These are phyloP conservation scores for Coemansia sp. DNA, from an alignment of 192 early-diverging fungal genomes.

Conservation along the genomic window DNA sequence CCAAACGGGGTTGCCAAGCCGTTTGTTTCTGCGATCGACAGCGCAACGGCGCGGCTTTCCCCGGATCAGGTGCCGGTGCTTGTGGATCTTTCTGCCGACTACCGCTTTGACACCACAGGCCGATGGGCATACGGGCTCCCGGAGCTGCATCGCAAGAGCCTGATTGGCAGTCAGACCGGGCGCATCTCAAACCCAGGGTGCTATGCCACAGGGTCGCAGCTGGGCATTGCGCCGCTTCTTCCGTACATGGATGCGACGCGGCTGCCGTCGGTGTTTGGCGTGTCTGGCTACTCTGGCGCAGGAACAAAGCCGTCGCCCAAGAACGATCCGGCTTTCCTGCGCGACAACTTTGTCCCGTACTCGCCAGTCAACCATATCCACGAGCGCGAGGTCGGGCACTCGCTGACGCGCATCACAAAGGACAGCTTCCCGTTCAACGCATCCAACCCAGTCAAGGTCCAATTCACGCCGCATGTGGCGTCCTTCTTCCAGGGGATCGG, in stretches of 20 bases:
- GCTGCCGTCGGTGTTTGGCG: conserved; percentile 85
- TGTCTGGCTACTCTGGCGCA: conserved; percentile 98
- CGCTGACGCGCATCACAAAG: conserved; percentile 50
- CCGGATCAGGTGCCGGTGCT: conserved; percentile 61
- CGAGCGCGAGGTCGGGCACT: conserved; percentile 86
- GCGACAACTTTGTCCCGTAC: conserved; percentile 92
- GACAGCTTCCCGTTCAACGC: conserved; percentile 8
- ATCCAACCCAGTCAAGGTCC: conserved; percentile 55
- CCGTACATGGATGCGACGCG: conserved; percentile 56
- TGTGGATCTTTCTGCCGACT: conserved; percentile 91
- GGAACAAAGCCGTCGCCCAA: conserved; percentile 96
- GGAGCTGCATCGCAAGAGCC: conserved; percentile 71
- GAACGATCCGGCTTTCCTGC: conserved; percentile 85
- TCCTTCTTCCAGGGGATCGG: conserved; percentile 92
- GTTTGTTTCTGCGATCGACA: conserved; percentile 80
- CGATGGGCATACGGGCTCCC: conserved; percentile 89
- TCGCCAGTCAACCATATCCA: conserved; percentile 93
- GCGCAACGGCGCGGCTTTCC: conserved; percentile 49
- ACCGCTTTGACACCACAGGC: conserved; percentile 72
- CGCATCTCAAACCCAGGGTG: conserved; percentile 96
- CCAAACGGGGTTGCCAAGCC: conserved; percentile 94
- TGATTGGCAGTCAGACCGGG: conserved; percentile 54
- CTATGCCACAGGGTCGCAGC: conserved; percentile 96
- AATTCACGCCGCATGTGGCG: conserved; percentile 90
- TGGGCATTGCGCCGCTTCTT: conserved; percentile 83